Evolutionary conservation across 371 early-diverging fungal species (phyloP).

Genomic region (Mucor piriformis): DNA sequence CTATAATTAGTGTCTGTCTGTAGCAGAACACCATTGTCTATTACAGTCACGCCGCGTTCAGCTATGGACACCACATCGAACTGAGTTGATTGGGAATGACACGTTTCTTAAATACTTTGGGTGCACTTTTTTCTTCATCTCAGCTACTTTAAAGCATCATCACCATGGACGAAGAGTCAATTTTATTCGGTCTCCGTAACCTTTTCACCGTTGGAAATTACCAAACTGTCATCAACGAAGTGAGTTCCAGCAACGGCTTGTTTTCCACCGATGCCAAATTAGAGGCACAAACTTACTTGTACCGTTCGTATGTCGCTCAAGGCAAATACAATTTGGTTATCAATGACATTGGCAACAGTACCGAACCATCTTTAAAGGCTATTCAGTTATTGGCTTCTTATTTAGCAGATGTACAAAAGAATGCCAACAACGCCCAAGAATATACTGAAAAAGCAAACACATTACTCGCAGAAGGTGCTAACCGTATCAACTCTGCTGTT

Average conservation of each 20-base stretch:
- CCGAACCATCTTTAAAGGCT: constrained; percentile 52
- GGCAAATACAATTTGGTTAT: constrained; percentile 64
- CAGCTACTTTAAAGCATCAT: background rate
- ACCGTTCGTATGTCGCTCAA: constrained; percentile 74
- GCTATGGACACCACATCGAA: too few species aligned
- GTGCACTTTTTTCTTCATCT: background rate
- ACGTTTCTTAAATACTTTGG: background rate
- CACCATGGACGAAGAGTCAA: constrained; percentile 60
- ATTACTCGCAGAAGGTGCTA: constrained; percentile 51
- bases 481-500: constrained; percentile 46
- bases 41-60: background rate
- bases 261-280: constrained; percentile 50
- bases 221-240: constrained; percentile 73
- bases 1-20: too few species aligned
- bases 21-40: too few species aligned
- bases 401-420: constrained; percentile 45
- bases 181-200: constrained; percentile 68
- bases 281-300: constrained; percentile 60
- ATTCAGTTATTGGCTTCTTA: constrained; percentile 61
- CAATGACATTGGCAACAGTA: constrained; percentile 50
- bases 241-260: constrained; percentile 48
- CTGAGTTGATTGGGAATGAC: background rate
- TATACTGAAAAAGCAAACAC: constrained; percentile 41
- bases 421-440: constrained; percentile 23
- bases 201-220: constrained; percentile 71